These are phyloP conservation scores for Calonectria crousiana DNA, from an alignment of 2,329 filamentous ascomycete genomes.

Conservation along the genomic window DNA sequence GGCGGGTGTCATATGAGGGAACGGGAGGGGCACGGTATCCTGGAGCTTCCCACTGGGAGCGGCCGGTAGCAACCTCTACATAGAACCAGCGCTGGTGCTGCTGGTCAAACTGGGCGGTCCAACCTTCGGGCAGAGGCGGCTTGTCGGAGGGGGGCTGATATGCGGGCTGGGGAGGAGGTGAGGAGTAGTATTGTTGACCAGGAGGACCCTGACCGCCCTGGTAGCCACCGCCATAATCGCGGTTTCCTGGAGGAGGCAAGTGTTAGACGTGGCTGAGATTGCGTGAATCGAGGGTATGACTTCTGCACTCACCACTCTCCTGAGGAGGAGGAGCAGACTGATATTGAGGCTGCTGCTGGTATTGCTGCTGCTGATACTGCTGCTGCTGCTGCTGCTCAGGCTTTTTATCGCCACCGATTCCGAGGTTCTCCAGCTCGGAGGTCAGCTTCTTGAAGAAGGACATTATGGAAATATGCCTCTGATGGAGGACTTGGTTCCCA, in stretches of 20 bases:
- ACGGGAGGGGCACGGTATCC: constrained; percentile 31
- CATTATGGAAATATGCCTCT: constrained; percentile 48
- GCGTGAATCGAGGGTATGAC: not conserved
- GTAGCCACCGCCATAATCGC: constrained; percentile 40
- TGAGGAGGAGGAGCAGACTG: constrained; percentile 29
- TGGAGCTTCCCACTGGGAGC: constrained; percentile 74
- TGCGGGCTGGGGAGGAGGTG: constrained; percentile 40
- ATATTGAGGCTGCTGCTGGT: constrained; percentile 28
- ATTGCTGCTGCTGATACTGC: constrained; percentile 39
- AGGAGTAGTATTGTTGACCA: constrained; percentile 39
- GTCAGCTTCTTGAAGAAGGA: constrained; percentile 60
- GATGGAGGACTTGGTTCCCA: constrained; percentile 20
- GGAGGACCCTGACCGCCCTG: constrained; percentile 51
- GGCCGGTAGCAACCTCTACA: constrained; percentile 70
- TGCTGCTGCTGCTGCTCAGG: constrained; percentile 32
- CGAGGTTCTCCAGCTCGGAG: constrained; percentile 60
- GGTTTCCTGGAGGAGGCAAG: constrained; percentile 27
- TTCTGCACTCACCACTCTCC: constrained; percentile 33
- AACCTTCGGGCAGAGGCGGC: constrained; percentile 70
- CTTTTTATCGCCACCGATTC: constrained; percentile 53
- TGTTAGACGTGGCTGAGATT: constrained; percentile 17
- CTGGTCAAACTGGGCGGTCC: constrained; percentile 73
- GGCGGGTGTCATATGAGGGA: constrained; percentile 35
- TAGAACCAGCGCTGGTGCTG: constrained; percentile 74
- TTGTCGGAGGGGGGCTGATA: constrained; percentile 52